These are phyloP conservation scores for Sarcodon sp. DNA, from an alignment of 768 basidiomycete genomes.

Conservation along the genomic window DNA sequence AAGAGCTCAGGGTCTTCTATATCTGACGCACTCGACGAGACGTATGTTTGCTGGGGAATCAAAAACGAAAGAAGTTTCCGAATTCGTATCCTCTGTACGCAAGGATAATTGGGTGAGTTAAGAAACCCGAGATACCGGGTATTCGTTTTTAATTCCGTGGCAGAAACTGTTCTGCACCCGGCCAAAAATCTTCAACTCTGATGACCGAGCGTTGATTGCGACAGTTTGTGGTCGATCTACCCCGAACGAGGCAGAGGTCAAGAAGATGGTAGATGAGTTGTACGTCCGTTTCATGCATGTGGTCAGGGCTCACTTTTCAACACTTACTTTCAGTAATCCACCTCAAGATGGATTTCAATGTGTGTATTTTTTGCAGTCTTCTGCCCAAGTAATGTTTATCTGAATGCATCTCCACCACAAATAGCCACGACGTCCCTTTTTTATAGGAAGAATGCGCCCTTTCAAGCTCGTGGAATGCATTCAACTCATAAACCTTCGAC, in stretches of 20 bases:
- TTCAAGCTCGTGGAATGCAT: background rate
- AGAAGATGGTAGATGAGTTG: slow-evolving; percentile 31
- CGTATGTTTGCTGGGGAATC: slow-evolving; percentile 44
- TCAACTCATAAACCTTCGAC: too few relatives aligned
- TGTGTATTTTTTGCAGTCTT: too few relatives aligned
- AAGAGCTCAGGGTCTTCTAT: slow-evolving; percentile 62
- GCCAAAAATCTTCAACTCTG: slow-evolving; percentile 27
- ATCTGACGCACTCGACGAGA: slow-evolving; percentile 34
- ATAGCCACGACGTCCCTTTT: slow-evolving; percentile 7
- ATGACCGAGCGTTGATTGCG: slow-evolving; percentile 36
- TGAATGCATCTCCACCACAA: background rate
- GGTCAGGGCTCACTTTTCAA: slow-evolving; percentile 5
- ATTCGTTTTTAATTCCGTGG: background rate
- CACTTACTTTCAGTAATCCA: background rate
- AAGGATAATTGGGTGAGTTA: slow-evolving; percentile 27
- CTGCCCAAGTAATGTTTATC: too few relatives aligned
- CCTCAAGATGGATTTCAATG: background rate
- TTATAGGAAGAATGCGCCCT: background rate
- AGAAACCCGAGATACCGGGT: background rate
- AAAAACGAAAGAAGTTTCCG: slow-evolving; percentile 37
- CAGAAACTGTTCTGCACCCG: slow-evolving; percentile 29
- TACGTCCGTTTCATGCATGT: slow-evolving; percentile 19
- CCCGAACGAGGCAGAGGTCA: slow-evolving; percentile 31
- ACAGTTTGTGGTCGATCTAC: slow-evolving; percentile 34
- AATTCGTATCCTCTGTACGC: slow-evolving; percentile 38